Conservation (phyloP, 2,329 filamentous ascomycete genomes). For the Paecilomyces dactylethromorphus region DNA sequence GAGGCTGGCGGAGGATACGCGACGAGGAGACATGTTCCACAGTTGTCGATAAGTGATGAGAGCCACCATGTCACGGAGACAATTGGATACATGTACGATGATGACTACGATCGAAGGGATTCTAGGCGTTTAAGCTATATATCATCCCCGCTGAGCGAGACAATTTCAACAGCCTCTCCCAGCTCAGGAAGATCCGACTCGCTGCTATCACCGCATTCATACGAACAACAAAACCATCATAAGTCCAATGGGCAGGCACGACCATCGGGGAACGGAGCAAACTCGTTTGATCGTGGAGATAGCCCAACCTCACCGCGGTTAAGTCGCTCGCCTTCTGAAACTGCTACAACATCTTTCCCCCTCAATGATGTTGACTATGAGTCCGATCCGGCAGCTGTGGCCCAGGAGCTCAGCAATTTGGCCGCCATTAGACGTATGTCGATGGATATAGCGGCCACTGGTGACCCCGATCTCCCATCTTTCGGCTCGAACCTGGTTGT, state of each 20-base stretch:
- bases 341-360: conserved; percentile 58
- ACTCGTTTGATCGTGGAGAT: conserved; percentile 35
- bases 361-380: conserved; percentile 85
- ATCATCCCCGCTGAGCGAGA: conserved; percentile 41
- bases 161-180: conserved; percentile 33
- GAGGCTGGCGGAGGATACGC: conserved; percentile 42
- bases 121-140: conserved; percentile 72
- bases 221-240: conserved; percentile 13
- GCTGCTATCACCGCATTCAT: conserved; percentile 22
- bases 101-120: conserved; percentile 57
- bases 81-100: conserved; percentile 84
- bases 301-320: conserved; percentile 48
- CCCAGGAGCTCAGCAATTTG: conserved; percentile 85
- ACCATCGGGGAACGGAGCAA: conserved; percentile 14
- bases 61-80: conserved; percentile 92
- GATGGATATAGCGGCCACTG: conserved; percentile 70
- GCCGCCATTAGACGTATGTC: conserved; percentile 88
- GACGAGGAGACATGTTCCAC: conserved; percentile 51
- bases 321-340: conserved; percentile 48
- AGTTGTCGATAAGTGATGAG: conserved; percentile 73
- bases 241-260: conserved; percentile 25
- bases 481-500: conserved; percentile 34
- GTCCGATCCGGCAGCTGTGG: conserved; percentile 80
- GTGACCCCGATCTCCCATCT: conserved; percentile 51
- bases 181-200: conserved; percentile 20